Conservation (phyloP, 2,329 filamentous ascomycete species). For the Fonsecaea erecta region DNA sequence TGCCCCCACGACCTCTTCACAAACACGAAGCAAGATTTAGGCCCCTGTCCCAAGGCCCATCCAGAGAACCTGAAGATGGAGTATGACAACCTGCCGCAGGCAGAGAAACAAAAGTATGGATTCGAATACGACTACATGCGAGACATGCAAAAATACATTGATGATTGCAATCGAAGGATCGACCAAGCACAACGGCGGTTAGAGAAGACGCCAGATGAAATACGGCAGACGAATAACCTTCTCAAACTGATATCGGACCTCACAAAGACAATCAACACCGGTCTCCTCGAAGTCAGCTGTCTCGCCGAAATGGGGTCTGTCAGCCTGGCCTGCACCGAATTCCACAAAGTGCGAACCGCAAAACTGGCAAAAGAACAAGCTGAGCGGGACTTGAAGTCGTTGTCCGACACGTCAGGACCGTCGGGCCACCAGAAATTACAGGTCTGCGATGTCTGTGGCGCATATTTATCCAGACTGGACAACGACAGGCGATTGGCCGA, state of each 20-base stretch:
- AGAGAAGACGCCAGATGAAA: constrained; percentile 92
- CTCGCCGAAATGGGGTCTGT: constrained; percentile 82
- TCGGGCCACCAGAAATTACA: constrained; percentile 97
- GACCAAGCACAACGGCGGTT: constrained; percentile 85
- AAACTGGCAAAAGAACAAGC: constrained; percentile 80
- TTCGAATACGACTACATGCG: constrained; percentile 98
- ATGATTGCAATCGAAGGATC: constrained; percentile 93
- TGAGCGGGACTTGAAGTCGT: constrained; percentile 84
- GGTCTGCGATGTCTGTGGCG: constrained; percentile 97
- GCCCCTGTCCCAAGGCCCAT: constrained; percentile 85
- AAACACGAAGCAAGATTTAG: constrained; percentile 97
- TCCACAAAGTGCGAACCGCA: constrained; percentile 80
- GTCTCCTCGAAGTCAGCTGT: constrained; percentile 82
- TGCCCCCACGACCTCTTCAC: constrained; percentile 99
- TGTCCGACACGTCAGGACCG: constrained; percentile 90
- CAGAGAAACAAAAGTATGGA: constrained; percentile 76
- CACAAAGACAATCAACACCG: constrained; percentile 75
- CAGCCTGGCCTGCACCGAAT: constrained; percentile 80
- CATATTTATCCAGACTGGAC: constrained; percentile 87
- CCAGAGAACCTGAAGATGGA: constrained; percentile 86
- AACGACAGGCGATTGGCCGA: constrained; percentile 93
- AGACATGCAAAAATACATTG: constrained; percentile 95
- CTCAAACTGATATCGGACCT: constrained; percentile 86
- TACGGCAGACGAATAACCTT: constrained; percentile 87
- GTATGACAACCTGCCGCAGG: constrained; percentile 74